Conservation (phyloP, 2,329 filamentous ascomycete genomes). For the Tolypocladium tundrense region DNA sequence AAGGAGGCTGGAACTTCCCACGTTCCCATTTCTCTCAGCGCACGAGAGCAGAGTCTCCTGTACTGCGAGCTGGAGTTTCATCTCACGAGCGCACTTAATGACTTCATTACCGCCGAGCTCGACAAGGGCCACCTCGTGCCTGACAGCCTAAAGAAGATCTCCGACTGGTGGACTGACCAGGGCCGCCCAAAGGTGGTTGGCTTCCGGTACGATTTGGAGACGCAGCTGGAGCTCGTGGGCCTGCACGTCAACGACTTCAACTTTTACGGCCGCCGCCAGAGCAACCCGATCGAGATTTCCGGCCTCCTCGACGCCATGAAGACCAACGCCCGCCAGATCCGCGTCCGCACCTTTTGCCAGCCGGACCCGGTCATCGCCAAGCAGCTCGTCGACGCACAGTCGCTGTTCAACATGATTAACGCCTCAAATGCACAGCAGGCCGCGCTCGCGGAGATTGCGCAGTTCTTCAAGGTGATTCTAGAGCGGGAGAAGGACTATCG, state of each 20-base stretch:
- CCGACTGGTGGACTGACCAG: constrained; percentile 39
- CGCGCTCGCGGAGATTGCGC: constrained; percentile 37
- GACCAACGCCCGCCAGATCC: constrained; percentile 39
- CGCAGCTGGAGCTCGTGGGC: constrained; percentile 44
- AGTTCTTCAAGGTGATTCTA: constrained; percentile 44
- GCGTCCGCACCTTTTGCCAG: constrained; percentile 46
- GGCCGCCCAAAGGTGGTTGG: constrained; percentile 45
- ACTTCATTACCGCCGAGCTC: constrained; percentile 42
- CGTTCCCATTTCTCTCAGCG: constrained; percentile 38
- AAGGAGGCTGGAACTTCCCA: constrained; percentile 18
- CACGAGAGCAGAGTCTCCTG: constrained; percentile 47
- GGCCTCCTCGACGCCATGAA: constrained; percentile 43
- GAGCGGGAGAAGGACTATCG: constrained; percentile 30
- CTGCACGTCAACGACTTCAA: constrained; percentile 41
- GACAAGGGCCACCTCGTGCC: constrained; percentile 43
- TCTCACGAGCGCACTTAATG: constrained; percentile 39
- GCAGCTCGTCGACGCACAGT: constrained; percentile 44
- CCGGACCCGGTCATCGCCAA: constrained; percentile 48
- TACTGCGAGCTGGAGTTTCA: constrained; percentile 50
- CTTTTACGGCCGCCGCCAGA: constrained; percentile 40
- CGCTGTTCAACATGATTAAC: constrained; percentile 38
- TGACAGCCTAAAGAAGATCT: constrained; percentile 39
- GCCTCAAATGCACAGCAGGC: constrained; percentile 31
- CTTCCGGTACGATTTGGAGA: constrained; percentile 51
- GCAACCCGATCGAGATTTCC: constrained; percentile 29